Base-by-base conservation (phyloP, 2,329 filamentous ascomycete species). In the Aspergillus brasiliensis region DNA sequence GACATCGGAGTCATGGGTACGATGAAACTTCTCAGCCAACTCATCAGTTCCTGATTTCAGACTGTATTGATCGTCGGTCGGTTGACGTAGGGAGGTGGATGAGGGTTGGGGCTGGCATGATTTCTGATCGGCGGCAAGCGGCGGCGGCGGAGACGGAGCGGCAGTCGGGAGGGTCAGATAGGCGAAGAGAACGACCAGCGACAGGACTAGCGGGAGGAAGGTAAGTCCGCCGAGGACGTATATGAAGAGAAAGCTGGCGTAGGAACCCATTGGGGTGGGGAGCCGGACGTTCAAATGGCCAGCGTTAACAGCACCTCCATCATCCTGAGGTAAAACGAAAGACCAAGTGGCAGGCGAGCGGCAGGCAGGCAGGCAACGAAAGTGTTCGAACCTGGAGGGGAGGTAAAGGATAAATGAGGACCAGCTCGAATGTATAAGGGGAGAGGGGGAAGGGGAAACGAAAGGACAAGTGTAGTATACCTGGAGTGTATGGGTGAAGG, bases 141-240 rank as follows among this genome's bases (percentile, higher is more conserved):
- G 62, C 38, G 67, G 79, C 69, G 48, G 62, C 38, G 67, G 65
- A 44, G 64, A 61, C 21, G 90, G 90, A 56, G 31, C 11, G 31
- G 11, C 31, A 34, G 31, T 34, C 31, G 31, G 31, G 31, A 91
- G 83, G 11, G 87, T 86, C 59, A 89, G 78, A 79, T 92, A 88
- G 65, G 86, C 86, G 74, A 92, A 86, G 34, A 86, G 73, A 56
- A 93, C 72, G 58, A 91, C 69, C 51, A 84, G 76, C 48, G 79
- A 73, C 55, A 93, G 63, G 61, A 92, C 69, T 3, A 96, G 80
- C 28, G 93, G 93, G 60, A 97, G 73, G 73, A 97, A 94, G 59
- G 93, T 97, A 72, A 97, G 75, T 70, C 93, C 94, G 77, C 93
- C 93, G 60, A 96, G 78, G 66, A 96, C 74, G 82, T 97, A 97